These are phyloP conservation scores for Brassica juncea DNA, from an alignment of 345 rosid species.

Conservation along the genomic window DNA sequence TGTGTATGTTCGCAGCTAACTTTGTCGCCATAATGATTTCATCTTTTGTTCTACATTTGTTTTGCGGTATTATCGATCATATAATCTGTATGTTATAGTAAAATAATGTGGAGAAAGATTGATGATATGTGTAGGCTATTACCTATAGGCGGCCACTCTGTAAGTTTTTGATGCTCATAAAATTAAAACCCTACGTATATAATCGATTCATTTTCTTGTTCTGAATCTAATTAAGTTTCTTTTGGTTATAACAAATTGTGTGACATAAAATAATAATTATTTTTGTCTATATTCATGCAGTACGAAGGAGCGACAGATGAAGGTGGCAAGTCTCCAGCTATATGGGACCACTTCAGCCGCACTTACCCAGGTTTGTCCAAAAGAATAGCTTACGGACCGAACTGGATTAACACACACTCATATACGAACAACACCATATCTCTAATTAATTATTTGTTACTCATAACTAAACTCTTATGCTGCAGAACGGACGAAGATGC, in stretches of 20 bases:
- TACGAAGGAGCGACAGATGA: conserved; percentile 45
- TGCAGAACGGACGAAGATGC: conserved; percentile 48
- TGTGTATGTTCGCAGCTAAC: neutral
- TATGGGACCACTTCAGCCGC: conserved; percentile 45
- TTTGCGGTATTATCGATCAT: neutral
- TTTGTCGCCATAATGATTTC: neutral
- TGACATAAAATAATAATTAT: neutral
- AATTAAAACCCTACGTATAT: conserved; percentile 44
- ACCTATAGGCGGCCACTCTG: neutral
- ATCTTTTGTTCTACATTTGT: neutral
- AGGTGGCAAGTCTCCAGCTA: conserved; percentile 40
- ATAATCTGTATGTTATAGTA: neutral
- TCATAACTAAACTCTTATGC: neutral
- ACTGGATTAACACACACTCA: neutral
- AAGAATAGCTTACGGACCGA: neutral
- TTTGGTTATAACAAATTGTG: neutral
- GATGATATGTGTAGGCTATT: neutral
- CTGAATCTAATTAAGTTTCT: neutral
- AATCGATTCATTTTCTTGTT: neutral
- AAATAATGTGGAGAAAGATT: neutral
- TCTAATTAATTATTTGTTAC: neutral
- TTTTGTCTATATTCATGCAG: conserved; percentile 17
- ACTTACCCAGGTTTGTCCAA: conserved; percentile 38
- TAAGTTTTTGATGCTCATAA: conserved; percentile 52
- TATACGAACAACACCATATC: neutral